Percentiles rank a stretch among this genome's conserved stretches.
phyloP scores from a whole-genome alignment of 2,329 filamentous ascomycete species.

The Penicillium sclerotigenum region DNA sequence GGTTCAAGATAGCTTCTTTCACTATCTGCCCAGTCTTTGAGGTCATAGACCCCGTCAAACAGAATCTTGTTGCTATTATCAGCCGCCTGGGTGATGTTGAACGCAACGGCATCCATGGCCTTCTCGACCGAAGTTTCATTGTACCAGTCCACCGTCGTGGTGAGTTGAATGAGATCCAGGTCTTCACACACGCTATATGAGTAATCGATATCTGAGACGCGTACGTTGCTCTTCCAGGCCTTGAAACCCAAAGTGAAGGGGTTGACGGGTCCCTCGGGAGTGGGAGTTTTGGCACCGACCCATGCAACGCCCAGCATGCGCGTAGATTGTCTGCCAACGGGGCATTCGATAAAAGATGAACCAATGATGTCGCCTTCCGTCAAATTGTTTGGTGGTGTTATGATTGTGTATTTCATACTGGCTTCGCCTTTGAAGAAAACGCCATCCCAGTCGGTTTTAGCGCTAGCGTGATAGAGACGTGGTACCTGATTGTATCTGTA shows the following conservation, averaged over 20 bases:
- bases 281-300: constrained; percentile 3
- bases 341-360: constrained; percentile 1
- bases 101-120: constrained; percentile 9
- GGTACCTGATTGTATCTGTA: not conserved
- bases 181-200: constrained; percentile 7
- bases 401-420: constrained; percentile 3
- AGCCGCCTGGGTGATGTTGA: constrained; percentile 3
- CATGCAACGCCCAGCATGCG: constrained; percentile 9
- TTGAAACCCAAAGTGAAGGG: constrained; percentile 7
- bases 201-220: constrained; percentile 6
- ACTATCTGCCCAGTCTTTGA: constrained; percentile 4
- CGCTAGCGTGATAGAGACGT: not conserved
- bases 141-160: constrained; percentile 4
- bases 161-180: constrained; percentile 1
- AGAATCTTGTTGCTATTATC: not conserved
- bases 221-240: constrained; percentile 8
- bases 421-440: constrained; percentile 7
- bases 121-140: not conserved
- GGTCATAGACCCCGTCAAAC: constrained; percentile 9
- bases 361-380: not conserved
- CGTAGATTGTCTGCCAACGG: not conserved
- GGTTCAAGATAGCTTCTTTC: not conserved
- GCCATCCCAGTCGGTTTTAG: constrained; percentile 6
- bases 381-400: not conserved
- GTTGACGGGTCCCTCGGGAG: not conserved